Conservation (phyloP, 331 rosid genomes). For the Saraca asoca region DNA sequence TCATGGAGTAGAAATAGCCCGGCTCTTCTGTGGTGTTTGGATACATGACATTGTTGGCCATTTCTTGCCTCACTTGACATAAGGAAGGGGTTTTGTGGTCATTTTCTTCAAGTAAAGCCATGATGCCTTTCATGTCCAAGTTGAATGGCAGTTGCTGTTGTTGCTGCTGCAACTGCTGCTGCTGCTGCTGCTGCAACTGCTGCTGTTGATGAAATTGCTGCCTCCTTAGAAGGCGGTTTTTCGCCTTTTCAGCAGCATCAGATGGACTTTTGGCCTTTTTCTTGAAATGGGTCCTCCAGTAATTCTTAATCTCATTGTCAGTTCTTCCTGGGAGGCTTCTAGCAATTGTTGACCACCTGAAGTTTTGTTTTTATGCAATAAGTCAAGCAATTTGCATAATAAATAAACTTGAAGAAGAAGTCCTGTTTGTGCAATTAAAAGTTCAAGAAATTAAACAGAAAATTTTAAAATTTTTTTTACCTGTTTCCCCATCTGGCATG, state of each 20-base stretch:
- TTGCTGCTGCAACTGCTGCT: conserved; percentile 45
- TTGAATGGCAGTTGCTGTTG: conserved; percentile 46
- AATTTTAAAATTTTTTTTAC: conserved; percentile 35
- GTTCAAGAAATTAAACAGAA: background rate
- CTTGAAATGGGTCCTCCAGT: conserved; percentile 98
- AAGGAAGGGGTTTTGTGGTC: conserved; percentile 39
- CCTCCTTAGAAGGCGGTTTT: conserved; percentile 50
- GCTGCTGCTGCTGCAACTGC: conserved; percentile 51
- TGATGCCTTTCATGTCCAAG: conserved; percentile 60
- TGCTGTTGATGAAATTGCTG: conserved; percentile 55
- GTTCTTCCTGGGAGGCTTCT: conserved; percentile 94
- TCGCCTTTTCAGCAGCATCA: conserved; percentile 52
- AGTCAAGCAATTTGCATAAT: background rate
- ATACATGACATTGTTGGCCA: conserved; percentile 28
- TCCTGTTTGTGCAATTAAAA: background rate
- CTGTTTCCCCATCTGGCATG: conserved; percentile 99
- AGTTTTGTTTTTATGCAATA: background rate
- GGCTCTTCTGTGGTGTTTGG: conserved; percentile 46
- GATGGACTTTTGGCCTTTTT: conserved; percentile 55
- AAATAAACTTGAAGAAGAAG: background rate
- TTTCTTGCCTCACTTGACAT: conserved; percentile 53
- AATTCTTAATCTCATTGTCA: conserved; percentile 91
- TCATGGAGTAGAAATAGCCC: conserved; percentile 50
- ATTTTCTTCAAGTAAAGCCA: conserved; percentile 58
- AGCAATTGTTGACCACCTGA: conserved; percentile 97